Conservation (phyloP, 2,329 filamentous ascomycete species). For the Cladorrhinum sp. region DNA sequence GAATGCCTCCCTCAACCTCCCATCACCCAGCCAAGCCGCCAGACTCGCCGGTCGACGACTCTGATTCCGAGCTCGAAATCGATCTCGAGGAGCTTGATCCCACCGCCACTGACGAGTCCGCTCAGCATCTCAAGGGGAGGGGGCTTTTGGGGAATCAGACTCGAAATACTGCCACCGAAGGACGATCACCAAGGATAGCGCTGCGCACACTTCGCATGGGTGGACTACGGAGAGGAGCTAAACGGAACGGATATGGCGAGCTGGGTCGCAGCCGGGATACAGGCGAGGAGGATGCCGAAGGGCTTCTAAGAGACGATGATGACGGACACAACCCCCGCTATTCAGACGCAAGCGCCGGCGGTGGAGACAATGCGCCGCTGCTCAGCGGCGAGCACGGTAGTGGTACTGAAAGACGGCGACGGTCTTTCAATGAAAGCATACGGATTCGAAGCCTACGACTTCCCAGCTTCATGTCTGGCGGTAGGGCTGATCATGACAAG, state of each 20-base stretch:
- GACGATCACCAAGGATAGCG: constrained; percentile 61
- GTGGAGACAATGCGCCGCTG: constrained; percentile 73
- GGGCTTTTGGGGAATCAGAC: constrained; percentile 47
- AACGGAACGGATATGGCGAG: constrained; percentile 58
- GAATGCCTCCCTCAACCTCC: constrained; percentile 56
- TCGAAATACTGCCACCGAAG: constrained; percentile 45
- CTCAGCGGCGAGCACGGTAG: constrained; percentile 44
- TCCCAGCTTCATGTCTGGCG: constrained; percentile 62
- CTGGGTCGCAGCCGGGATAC: constrained; percentile 55
- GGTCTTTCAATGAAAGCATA: constrained; percentile 40
- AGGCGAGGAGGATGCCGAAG: constrained; percentile 63
- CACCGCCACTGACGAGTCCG: constrained; percentile 33
- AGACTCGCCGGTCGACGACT: constrained; percentile 64
- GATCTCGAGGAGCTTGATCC: constrained; percentile 80
- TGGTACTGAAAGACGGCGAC: constrained; percentile 31
- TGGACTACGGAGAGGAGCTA: constrained; percentile 55
- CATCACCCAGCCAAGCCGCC: constrained; percentile 58
- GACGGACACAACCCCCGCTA: constrained; percentile 49
- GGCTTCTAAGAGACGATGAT: constrained; percentile 63
- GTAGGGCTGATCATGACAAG: constrained; percentile 32
- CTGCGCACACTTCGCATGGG: constrained; percentile 68
- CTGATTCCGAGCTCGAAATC: constrained; percentile 74
- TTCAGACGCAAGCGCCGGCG: constrained; percentile 58
- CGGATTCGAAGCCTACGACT: constrained; percentile 54
- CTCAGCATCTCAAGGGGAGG: constrained; percentile 32